phyloP scores from a whole-genome alignment of 2,329 filamentous ascomycete genomes.

The Aspergillus proliferans region DNA sequence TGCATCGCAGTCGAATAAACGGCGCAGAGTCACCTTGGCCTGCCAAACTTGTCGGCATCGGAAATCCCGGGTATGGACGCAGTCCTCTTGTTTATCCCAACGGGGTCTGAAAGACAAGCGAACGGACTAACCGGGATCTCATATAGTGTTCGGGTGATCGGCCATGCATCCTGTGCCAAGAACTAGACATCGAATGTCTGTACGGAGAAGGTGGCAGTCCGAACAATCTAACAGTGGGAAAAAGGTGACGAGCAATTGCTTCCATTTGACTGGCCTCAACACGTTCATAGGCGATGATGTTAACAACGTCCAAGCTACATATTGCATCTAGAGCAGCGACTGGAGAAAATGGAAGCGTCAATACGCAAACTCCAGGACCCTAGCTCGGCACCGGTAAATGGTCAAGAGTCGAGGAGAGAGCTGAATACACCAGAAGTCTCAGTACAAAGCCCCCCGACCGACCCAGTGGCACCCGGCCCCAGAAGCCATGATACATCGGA shows the following conservation, averaged over 20 bases:
- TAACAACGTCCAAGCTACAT: too few species aligned
- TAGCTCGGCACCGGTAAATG: conserved; percentile 21
- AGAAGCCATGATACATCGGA: background rate
- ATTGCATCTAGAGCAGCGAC: too few species aligned
- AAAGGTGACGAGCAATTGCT: too few species aligned
- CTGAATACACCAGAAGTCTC: conserved; percentile 1
- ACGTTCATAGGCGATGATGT: too few species aligned
- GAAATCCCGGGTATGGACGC: background rate
- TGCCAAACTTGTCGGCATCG: background rate
- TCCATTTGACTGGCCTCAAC: too few species aligned
- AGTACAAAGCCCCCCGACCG: background rate
- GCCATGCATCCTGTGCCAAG: conserved; percentile 39
- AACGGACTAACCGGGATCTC: background rate
- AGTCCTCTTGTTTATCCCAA: background rate
- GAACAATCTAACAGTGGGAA: background rate
- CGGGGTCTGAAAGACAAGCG: background rate
- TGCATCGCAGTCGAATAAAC: background rate
- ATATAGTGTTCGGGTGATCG: conserved; percentile 38
- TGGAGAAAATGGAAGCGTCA: background rate
- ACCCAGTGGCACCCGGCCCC: conserved; percentile 9
- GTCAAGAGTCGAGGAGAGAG: conserved; percentile 22
- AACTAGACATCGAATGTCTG: conserved; percentile 39
- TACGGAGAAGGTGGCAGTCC: conserved; percentile 35
- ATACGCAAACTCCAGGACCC: conserved; percentile 5
- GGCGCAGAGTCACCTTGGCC: background rate